Evolutionary conservation across 1,284 basidiomycete genomes (phyloP).

Genomic region (Ganoderma lucidum): DNA sequence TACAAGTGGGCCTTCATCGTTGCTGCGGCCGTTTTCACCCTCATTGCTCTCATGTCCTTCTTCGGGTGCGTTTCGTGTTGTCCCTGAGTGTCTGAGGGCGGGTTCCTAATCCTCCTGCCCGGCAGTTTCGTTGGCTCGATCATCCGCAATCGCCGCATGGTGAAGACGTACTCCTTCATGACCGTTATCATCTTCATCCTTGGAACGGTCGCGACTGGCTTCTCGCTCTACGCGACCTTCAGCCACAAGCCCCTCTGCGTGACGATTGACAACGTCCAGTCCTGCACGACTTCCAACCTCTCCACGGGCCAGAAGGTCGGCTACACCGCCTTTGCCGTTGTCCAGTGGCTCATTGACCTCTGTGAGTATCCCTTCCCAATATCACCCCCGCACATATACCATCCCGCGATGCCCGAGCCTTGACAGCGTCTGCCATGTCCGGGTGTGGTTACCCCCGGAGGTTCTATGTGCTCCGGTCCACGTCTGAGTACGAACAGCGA

Average conservation of each 20-base stretch:
- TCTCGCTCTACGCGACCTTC: slow-evolving; percentile 44
- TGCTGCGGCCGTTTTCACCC: slow-evolving; percentile 53
- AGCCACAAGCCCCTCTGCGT: slow-evolving; percentile 38
- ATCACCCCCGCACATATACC: not conserved
- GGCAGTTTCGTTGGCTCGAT: slow-evolving; percentile 58
- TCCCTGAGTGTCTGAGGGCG: slow-evolving; percentile 1
- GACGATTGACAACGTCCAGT: slow-evolving; percentile 26
- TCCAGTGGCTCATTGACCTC: slow-evolving; percentile 57
- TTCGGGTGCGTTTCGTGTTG: slow-evolving; percentile 54
- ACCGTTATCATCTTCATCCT: slow-evolving; percentile 55
- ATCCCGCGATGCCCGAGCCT: slow-evolving; percentile 7
- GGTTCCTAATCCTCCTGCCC: not conserved
- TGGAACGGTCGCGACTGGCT: slow-evolving; percentile 54
- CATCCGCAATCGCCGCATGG: slow-evolving; percentile 53
- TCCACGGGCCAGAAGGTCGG: slow-evolving; percentile 39
- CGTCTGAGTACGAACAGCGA: slow-evolving; percentile 9
- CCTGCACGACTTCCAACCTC: slow-evolving; percentile 31
- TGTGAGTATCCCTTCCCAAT: slow-evolving; percentile 47
- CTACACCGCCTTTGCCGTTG: slow-evolving; percentile 35
- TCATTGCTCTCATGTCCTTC: slow-evolving; percentile 56
- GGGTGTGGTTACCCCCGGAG: too few relatives aligned
- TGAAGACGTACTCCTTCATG: slow-evolving; percentile 55
- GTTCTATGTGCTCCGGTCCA: not conserved
- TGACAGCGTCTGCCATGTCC: not conserved
- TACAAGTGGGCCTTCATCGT: slow-evolving; percentile 54